Conservation (phyloP, 257 asterid genomes). For the Plectranthus barbatus region DNA sequence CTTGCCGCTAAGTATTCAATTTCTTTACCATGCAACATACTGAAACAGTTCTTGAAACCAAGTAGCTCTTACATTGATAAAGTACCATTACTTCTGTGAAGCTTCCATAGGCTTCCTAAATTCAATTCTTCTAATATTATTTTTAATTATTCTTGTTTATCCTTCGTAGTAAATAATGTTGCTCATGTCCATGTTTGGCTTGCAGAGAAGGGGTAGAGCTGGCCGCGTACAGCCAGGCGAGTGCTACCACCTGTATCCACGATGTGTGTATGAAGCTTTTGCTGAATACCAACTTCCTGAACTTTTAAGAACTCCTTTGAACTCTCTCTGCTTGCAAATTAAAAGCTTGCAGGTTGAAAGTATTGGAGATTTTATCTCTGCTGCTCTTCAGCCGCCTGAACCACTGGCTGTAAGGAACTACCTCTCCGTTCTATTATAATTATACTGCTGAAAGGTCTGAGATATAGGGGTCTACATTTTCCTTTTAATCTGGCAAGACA, state of each 20-base stretch:
- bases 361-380: conserved; percentile 72
- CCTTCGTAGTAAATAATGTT: conserved; percentile 4
- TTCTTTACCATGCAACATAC: background rate
- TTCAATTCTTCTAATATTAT: background rate
- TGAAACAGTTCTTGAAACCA: conserved; percentile 2
- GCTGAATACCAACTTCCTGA: conserved; percentile 97
- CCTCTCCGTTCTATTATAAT: background rate
- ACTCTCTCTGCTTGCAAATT: conserved; percentile 97
- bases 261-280: conserved; percentile 91
- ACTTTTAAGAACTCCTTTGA: conserved; percentile 87
- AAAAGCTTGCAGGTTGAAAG: conserved; percentile 86
- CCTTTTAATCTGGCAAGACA: background rate
- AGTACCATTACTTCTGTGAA: conserved; percentile 2
- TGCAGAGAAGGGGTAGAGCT: conserved; percentile 98
- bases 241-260: conserved; percentile 92
- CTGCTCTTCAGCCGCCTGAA: conserved; percentile 97
- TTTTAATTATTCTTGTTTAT: background rate
- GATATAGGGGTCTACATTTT: background rate
- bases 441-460: background rate
- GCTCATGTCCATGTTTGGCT: conserved; percentile 17
- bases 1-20: background rate
- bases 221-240: conserved; percentile 99
- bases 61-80: conserved; percentile 4
- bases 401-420: conserved; percentile 66
- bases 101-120: background rate